Base-by-base conservation (phyloP, 306 rosid species). In the Ammopiptanthus mongolicus region DNA sequence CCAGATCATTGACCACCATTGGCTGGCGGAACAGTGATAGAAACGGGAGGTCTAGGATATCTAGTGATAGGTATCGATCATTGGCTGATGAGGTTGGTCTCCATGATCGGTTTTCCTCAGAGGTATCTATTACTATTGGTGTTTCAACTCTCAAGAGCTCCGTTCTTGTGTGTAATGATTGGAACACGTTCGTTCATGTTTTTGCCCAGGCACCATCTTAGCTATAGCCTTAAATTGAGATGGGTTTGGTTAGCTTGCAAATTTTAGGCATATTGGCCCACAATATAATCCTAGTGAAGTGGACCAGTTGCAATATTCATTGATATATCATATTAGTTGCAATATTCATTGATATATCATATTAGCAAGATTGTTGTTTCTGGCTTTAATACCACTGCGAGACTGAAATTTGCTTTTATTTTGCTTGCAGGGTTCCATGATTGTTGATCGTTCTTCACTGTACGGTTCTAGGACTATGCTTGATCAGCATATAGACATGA, bases 401-500 rank as follows among this genome's bases (percentile, higher is more conserved):
- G 56, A 33, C 82, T 72, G 44, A 50, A 51, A 14, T 74, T 48
- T 7, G 10, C 34, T 53, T 19, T 34, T 53, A 41, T 53, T 63
- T 51, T 52, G 74, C 44, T 74, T 76, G 79, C 80, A 92, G 97
- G 96, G 96, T 77, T 85, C 85, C 79, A 81, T 87, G 91, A 47
- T 83, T 73, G 91, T 84, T 76, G 96, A 90, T 59, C 96, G 90
- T 3, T 66, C 91, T 2, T 62, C 86, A 42, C 46, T 80, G 17
- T 79, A 82, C 81, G 96, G 91, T 55, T 79, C 97, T 53, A 90
- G 96, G 80, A 90, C 42, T 79, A 56, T 81, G 84, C 65, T 74
- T 65, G 96, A 92, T 76, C 94, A 87, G 82, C 97, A 92, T 74
- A 89, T 96, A 77, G 96, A 92, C 12, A 85, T 92, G 97, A 90